phyloP scores from a whole-genome alignment of 257 asterid genomes.

The Capsicum chinense region DNA sequence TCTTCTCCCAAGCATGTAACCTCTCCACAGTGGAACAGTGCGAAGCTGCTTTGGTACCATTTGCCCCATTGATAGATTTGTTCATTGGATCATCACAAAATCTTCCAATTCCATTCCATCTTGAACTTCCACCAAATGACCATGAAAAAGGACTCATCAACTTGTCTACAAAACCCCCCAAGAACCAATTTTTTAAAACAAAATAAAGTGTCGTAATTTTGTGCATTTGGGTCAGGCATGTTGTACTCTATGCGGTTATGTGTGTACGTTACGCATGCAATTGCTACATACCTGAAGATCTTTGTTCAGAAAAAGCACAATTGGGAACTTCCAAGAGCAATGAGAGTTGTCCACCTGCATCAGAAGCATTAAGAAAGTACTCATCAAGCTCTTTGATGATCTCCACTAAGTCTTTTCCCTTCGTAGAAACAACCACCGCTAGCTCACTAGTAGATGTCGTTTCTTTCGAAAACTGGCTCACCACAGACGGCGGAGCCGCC shows the following conservation, averaged over 20 bases:
- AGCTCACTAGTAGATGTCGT: slow-evolving; percentile 65
- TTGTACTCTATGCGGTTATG: background rate
- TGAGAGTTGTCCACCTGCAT: slow-evolving; percentile 83
- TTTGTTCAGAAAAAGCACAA: slow-evolving; percentile 60
- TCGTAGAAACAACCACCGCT: slow-evolving; percentile 82
- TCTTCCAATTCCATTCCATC: slow-evolving; percentile 87
- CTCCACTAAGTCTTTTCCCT: slow-evolving; percentile 77
- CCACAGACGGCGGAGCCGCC: slow-evolving; percentile 68
- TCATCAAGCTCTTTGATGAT: slow-evolving; percentile 84
- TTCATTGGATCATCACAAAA: slow-evolving; percentile 70
- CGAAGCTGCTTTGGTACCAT: slow-evolving; percentile 51
- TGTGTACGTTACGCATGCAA: slow-evolving; percentile 11
- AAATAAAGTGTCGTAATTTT: no score
- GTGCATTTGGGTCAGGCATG: background rate
- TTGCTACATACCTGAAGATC: slow-evolving; percentile 53
- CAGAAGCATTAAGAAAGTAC: slow-evolving; percentile 83
- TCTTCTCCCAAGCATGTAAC: slow-evolving; percentile 89
- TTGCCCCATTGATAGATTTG: slow-evolving; percentile 33
- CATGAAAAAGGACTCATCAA: slow-evolving; percentile 58
- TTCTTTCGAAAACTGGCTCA: slow-evolving; percentile 48
- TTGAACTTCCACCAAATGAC: slow-evolving; percentile 82
- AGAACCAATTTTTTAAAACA: background rate
- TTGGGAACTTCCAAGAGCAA: slow-evolving; percentile 76
- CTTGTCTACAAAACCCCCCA: slow-evolving; percentile 52
- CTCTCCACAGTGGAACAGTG: slow-evolving; percentile 90